Evolutionary conservation across 179 eudicot genomes (phyloP).

Genomic region (Silene vulgaris): DNA sequence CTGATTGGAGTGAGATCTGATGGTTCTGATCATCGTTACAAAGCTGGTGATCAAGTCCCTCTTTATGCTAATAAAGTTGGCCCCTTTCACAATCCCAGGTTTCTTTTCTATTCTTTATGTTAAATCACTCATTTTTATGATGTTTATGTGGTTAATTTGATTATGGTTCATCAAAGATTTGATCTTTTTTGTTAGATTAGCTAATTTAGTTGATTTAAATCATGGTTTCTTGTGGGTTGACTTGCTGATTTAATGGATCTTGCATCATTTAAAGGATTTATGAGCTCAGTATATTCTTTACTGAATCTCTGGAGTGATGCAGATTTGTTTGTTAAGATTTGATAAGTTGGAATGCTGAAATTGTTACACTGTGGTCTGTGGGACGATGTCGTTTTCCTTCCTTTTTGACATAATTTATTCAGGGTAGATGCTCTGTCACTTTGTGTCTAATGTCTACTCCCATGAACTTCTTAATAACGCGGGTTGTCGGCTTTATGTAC

Average conservation of each 20-base stretch:
- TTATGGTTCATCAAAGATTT: neutral
- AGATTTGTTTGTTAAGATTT: neutral
- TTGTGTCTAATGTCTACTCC: too few species aligned
- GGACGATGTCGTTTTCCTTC: neutral
- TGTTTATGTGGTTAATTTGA: neutral
- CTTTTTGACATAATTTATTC: neutral
- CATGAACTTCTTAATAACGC: too few species aligned
- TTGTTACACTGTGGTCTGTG: neutral
- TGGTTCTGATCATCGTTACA: slow-evolving; percentile 48
- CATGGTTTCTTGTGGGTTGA: neutral
- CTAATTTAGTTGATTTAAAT: slow-evolving; percentile 1
- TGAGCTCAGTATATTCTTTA: neutral
- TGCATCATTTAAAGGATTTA: neutral
- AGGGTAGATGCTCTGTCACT: too few species aligned
- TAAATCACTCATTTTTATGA: neutral
- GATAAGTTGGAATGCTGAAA: neutral
- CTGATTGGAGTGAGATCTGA: slow-evolving; percentile 39
- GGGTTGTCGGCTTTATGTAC: too few species aligned
- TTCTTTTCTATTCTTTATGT: neutral
- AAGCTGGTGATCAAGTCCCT: slow-evolving; percentile 21
- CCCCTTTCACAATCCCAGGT: slow-evolving; percentile 72
- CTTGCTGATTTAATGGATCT: slow-evolving; percentile 9
- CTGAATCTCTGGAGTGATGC: neutral
- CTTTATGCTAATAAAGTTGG: slow-evolving; percentile 67
- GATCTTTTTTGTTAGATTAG: slow-evolving; percentile 8